Evolutionary conservation across 2,329 filamentous ascomycete genomes (phyloP).

Genomic region (Neopestalotiopsis clavispora): DNA sequence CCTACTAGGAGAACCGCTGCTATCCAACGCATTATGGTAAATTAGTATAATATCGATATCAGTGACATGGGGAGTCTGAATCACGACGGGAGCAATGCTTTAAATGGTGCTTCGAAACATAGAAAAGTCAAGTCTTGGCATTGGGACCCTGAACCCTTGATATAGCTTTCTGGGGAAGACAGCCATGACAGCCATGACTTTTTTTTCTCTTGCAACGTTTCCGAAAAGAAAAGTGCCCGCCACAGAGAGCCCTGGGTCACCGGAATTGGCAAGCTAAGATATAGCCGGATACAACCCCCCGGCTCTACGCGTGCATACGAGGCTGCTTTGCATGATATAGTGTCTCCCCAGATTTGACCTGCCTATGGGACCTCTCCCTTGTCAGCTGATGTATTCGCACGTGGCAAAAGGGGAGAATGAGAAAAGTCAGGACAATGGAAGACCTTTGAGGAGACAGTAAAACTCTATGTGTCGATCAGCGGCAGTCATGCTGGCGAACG

Average conservation of each 20-base stretch:
- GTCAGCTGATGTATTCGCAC: background rate
- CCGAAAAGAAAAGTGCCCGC: background rate
- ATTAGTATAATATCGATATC: background rate
- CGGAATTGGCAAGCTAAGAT: constrained; percentile 20
- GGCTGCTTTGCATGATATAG: constrained; percentile 19
- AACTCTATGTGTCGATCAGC: background rate
- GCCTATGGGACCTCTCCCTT: background rate
- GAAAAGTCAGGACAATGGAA: background rate
- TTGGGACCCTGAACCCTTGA: background rate
- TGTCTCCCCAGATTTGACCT: background rate
- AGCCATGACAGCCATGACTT: background rate
- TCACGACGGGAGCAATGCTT: background rate
- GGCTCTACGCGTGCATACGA: background rate
- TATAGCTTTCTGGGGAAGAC: background rate
- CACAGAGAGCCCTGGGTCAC: background rate
- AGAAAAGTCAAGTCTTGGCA: background rate
- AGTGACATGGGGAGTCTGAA: background rate
- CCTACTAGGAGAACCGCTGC: constrained; percentile 28
- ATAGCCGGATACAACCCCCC: constrained; percentile 37
- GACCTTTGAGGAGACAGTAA: background rate
- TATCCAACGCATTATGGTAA: constrained; percentile 28
- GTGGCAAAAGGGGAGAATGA: background rate
- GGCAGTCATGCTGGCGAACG: too few relatives aligned
- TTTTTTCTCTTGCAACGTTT: constrained; percentile 1
- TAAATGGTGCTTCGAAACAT: background rate